phyloP scores from a whole-genome alignment of 139 green algal genomes.

The Tetradesmus obliquus region DNA sequence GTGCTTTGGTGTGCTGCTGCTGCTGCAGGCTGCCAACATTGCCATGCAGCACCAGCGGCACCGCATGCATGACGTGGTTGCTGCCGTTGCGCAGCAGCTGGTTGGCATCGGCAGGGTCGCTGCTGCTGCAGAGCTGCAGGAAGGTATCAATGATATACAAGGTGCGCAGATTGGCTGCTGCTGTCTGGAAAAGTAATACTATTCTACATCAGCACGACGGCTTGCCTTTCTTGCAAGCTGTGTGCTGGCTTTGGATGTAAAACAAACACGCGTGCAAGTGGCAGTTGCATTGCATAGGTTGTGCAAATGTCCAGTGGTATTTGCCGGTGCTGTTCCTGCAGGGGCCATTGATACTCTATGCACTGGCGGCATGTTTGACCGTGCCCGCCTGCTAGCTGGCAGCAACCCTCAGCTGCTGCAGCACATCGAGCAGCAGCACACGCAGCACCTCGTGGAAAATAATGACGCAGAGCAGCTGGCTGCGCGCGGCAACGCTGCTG shows the following conservation, averaged over 20 bases:
- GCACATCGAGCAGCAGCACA: slow-evolving; percentile 78
- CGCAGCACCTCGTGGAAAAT: slow-evolving; percentile 58
- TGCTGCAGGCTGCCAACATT: slow-evolving; percentile 65
- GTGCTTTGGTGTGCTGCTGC: not conserved
- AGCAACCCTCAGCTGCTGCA: slow-evolving; percentile 66
- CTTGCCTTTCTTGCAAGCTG: not conserved
- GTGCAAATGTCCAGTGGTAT: too few species aligned
- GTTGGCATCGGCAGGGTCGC: slow-evolving; percentile 65
- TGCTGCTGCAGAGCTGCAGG: slow-evolving; percentile 74
- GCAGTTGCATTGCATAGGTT: too few species aligned
- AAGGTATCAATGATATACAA: slow-evolving; percentile 69
- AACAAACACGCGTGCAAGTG: not conserved
- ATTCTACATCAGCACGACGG: too few species aligned
- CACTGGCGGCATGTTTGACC: slow-evolving; percentile 68
- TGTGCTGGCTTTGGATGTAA: not conserved
- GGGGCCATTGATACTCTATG: slow-evolving; percentile 64
- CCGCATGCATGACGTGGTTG: slow-evolving; percentile 71
- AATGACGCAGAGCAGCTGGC: slow-evolving; percentile 77
- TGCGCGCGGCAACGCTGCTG: slow-evolving; percentile 26
- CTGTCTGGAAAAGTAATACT: too few species aligned
- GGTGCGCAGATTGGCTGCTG: slow-evolving; percentile 28
- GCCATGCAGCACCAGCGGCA: slow-evolving; percentile 75
- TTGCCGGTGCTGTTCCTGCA: not conserved
- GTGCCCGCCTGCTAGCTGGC: slow-evolving; percentile 63
- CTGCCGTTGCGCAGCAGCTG: slow-evolving; percentile 66